Evolutionary conservation across 2,329 filamentous ascomycete genomes (phyloP).

Genomic region (Claviceps sp.): DNA sequence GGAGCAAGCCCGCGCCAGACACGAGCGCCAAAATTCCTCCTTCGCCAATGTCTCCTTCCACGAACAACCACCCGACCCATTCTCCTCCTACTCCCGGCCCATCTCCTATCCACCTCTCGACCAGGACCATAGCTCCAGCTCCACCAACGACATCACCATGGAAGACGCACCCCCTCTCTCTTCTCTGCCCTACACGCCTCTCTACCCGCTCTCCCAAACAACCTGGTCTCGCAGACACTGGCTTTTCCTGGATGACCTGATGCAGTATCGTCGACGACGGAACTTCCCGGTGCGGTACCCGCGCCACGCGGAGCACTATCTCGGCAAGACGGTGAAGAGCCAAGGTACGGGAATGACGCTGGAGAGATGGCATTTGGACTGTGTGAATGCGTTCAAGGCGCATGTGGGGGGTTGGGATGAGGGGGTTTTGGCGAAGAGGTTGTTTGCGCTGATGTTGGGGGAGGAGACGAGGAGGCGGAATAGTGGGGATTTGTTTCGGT

Average conservation of each 20-base stretch:
- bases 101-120: background rate
- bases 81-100: background rate
- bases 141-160: slow-evolving; percentile 14
- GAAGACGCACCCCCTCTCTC: slow-evolving; percentile 14
- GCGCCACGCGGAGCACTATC: slow-evolving; percentile 20
- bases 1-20: slow-evolving; percentile 24
- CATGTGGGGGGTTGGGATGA: slow-evolving; percentile 39
- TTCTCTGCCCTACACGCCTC: background rate
- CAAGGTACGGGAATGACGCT: slow-evolving; percentile 33
- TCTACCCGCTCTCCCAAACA: slow-evolving; percentile 24
- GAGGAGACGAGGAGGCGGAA: slow-evolving; percentile 24
- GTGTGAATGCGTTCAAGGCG: slow-evolving; percentile 38
- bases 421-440: slow-evolving; percentile 32
- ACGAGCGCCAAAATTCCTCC: slow-evolving; percentile 15
- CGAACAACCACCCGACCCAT: background rate
- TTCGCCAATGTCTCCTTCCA: slow-evolving; percentile 8
- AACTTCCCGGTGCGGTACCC: slow-evolving; percentile 19
- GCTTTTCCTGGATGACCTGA: slow-evolving; percentile 36
- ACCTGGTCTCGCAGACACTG: slow-evolving; percentile 40
- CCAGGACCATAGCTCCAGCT: slow-evolving; percentile 13
- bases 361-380: slow-evolving; percentile 43
- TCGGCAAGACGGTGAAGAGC: slow-evolving; percentile 35
- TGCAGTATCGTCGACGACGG: slow-evolving; percentile 33
- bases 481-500: too few species aligned
- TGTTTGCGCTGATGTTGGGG: slow-evolving; percentile 39